Conservation (phyloP, 2,329 filamentous ascomycete genomes). For the Arthrinium phaeospermum region DNA sequence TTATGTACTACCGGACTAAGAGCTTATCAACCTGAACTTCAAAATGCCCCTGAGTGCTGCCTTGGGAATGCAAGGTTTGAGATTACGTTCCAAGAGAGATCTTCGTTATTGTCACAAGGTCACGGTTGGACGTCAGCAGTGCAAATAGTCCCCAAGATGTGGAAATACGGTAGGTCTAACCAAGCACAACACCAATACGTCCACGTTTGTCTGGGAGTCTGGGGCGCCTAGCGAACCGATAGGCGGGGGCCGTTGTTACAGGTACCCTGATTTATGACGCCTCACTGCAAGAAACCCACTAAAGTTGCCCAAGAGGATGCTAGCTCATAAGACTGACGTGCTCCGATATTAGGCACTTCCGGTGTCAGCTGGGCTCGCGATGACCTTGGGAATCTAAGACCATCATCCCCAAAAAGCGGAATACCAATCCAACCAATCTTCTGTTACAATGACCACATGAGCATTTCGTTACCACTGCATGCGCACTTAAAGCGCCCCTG, state of each 20-base stretch:
- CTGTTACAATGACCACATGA: slow-evolving; percentile 8
- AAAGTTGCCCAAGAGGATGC: neutral
- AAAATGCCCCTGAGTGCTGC: neutral
- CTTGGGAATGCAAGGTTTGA: neutral
- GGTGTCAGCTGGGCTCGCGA: neutral
- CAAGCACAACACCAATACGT: neutral
- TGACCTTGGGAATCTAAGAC: neutral
- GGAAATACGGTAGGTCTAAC: neutral
- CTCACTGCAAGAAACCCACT: slow-evolving; percentile 11
- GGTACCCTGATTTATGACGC: neutral
- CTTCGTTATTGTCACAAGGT: neutral
- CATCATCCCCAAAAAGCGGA: neutral
- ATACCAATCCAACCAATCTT: neutral
- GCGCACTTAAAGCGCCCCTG: neutral
- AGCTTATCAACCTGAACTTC: neutral
- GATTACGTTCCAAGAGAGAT: neutral
- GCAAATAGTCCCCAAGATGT: neutral
- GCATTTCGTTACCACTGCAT: neutral
- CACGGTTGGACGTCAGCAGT: neutral
- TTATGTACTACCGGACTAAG: neutral
- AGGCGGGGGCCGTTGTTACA: neutral
- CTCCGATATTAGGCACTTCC: neutral
- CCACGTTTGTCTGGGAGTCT: neutral
- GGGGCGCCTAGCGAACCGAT: neutral
- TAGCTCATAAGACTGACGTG: neutral